Percentiles rank a stretch among this genome's conserved stretches.
phyloP scores from a whole-genome alignment of 2,329 filamentous ascomycete genomes.

The Fusarium subtropicale region DNA sequence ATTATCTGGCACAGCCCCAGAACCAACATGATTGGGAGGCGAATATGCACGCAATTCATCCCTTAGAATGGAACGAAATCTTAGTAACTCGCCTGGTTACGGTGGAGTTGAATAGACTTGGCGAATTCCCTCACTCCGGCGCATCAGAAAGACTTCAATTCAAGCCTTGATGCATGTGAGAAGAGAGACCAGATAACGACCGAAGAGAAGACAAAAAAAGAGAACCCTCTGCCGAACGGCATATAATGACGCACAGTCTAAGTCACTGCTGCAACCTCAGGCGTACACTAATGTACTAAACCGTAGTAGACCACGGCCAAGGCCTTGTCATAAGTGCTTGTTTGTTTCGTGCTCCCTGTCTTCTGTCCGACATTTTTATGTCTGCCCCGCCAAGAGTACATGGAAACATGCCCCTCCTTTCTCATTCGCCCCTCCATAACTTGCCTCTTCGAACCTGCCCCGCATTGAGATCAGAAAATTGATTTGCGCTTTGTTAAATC shows the following conservation, averaged over 20 bases:
- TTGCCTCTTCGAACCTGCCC: constrained; percentile 31
- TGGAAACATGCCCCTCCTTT: constrained; percentile 42
- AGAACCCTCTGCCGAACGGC: constrained; percentile 14
- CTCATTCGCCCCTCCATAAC: constrained; percentile 40
- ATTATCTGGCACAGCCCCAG: constrained; percentile 21
- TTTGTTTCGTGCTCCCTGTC: constrained; percentile 21
- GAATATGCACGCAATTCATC: constrained; percentile 27
- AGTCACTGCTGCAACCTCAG: constrained; percentile 38
- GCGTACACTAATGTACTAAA: constrained; percentile 15
- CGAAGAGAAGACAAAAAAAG: constrained; percentile 15
- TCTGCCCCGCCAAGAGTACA: constrained; percentile 41
- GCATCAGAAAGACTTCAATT: constrained; percentile 27
- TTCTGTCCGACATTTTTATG: constrained; percentile 27
- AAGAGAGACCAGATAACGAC: constrained; percentile 15
- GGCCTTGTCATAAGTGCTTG: constrained; percentile 38
- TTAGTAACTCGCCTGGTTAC: constrained; percentile 33
- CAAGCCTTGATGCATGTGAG: constrained; percentile 29
- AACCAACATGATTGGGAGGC: constrained; percentile 14
- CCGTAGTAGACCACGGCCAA: constrained; percentile 24
- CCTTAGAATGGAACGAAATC: constrained; percentile 30
- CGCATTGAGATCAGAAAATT: constrained; percentile 33
- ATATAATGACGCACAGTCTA: constrained; percentile 40
- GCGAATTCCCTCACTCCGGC: constrained; percentile 34
- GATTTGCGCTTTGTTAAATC: constrained; percentile 14
- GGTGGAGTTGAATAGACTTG: constrained; percentile 40